These are phyloP conservation scores for Pythium dissotocum DNA, from an alignment of 352 stramenopile species.

Conservation along the genomic window DNA sequence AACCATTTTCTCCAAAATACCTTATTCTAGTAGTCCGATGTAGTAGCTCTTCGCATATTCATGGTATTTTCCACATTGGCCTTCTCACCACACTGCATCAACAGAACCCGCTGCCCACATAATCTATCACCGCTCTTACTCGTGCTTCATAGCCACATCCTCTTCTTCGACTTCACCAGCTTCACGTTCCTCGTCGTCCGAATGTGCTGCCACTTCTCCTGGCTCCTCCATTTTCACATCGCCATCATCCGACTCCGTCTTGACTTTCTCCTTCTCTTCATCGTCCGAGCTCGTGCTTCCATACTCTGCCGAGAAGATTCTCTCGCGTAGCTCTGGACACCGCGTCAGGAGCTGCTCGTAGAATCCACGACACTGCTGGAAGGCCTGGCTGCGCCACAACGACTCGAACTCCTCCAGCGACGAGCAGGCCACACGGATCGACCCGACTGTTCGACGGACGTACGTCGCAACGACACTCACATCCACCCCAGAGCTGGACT, in stretches of 20 bases:
- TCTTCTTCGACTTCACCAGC: slow-evolving; percentile 30
- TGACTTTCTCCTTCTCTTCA: slow-evolving; percentile 23
- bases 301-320: slow-evolving; percentile 31
- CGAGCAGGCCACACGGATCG: slow-evolving; percentile 41
- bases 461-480: slow-evolving; percentile 40
- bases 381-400: slow-evolving; percentile 60
- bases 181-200: slow-evolving; percentile 24
- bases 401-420: slow-evolving; percentile 61
- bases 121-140: background rate
- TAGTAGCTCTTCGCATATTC: background rate
- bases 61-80: background rate
- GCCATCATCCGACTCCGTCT: slow-evolving; percentile 5
- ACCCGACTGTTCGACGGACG: slow-evolving; percentile 47
- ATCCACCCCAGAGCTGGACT: slow-evolving; percentile 29
- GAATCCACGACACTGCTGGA: slow-evolving; percentile 50
- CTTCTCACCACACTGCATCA: background rate
- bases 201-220: background rate
- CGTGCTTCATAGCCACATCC: slow-evolving; percentile 14
- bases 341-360: slow-evolving; percentile 63
- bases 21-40: too few relatives aligned
- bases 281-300: background rate
- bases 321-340: slow-evolving; percentile 31
- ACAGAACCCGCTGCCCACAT: background rate
- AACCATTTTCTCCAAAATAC: too few relatives aligned
- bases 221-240: slow-evolving; percentile 3